These are phyloP conservation scores for Guadua angustifolia DNA, from an alignment of 176 grass and related monocot genomes.

Conservation along the genomic window DNA sequence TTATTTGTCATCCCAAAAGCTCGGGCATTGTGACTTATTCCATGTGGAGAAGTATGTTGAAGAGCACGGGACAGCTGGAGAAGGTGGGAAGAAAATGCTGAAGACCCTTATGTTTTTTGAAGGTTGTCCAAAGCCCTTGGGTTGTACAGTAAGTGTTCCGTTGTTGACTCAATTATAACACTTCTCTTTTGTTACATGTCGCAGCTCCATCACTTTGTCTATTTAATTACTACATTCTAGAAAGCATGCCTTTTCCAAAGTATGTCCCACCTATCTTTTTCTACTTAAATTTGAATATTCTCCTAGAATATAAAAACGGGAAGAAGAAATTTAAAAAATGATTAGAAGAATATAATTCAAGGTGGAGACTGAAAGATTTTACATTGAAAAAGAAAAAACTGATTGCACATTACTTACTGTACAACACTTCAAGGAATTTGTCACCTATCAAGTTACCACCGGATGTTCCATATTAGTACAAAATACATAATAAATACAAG, in stretches of 20 bases:
- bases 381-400: not conserved
- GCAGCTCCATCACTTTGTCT: not conserved
- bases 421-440: not conserved
- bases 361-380: conserved; percentile 5
- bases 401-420: not conserved
- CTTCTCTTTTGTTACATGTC: conserved; percentile 17
- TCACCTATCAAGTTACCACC: not conserved
- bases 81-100: conserved; percentile 76
- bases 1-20: conserved; percentile 82
- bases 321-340: not conserved
- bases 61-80: conserved; percentile 80
- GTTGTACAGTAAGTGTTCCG: conserved; percentile 90
- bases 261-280: not conserved
- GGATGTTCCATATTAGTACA: not conserved
- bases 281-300: not conserved
- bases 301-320: not conserved
- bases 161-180: conserved; percentile 20
- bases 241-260: conserved; percentile 2
- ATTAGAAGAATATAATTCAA: conserved; percentile 1
- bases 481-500: not conserved
- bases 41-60: conserved; percentile 96
- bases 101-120: conserved; percentile 99
- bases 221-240: not conserved
- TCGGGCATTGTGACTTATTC: conserved; percentile 89
- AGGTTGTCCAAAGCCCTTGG: conserved; percentile 92